Percentiles rank a stretch among this genome's conserved stretches.
Conservation (phyloP, 1,139 yeast species). For the Yamadazyma epiphylla region DNA sequence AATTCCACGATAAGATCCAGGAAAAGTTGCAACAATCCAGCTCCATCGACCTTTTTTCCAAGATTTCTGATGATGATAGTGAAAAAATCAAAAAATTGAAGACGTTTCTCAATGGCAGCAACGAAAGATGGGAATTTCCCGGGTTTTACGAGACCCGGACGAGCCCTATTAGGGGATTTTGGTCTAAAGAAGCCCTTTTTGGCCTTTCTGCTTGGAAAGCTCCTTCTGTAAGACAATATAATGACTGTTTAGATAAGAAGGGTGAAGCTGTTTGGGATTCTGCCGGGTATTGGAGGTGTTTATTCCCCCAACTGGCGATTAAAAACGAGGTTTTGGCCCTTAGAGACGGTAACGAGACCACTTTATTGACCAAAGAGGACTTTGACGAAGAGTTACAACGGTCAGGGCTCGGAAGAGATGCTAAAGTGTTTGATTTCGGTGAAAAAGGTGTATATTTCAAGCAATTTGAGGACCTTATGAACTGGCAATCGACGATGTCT, state of each 20-base stretch:
- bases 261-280: conserved; percentile 81
- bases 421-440: conserved; percentile 32
- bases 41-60: too few species aligned
- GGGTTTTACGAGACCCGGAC: conserved; percentile 4
- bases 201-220: conserved; percentile 57
- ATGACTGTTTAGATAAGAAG: conserved; percentile 55
- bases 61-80: conserved; percentile 6
- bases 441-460: conserved; percentile 45
- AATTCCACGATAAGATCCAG: too few species aligned
- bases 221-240: conserved; percentile 60
- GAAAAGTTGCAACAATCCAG: too few species aligned
- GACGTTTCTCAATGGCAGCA: conserved; percentile 4
- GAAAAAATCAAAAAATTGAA: conserved; percentile 3
- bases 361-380: conserved; percentile 51
- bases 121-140: conserved; percentile 10
- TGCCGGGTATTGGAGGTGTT: conserved; percentile 82
- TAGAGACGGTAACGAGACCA: conserved; percentile 21
- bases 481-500: conserved; percentile 62
- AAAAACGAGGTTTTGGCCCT: conserved; percentile 27
- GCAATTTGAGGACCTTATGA: conserved; percentile 60
- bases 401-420: conserved; percentile 8
- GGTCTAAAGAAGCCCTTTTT: conserved; percentile 26
- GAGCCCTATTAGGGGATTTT: background rate
- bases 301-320: conserved; percentile 61
- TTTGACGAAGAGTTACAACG: conserved; percentile 23